Conservation (phyloP, 1,284 basidiomycete genomes). For the Ustilago tritici region DNA sequence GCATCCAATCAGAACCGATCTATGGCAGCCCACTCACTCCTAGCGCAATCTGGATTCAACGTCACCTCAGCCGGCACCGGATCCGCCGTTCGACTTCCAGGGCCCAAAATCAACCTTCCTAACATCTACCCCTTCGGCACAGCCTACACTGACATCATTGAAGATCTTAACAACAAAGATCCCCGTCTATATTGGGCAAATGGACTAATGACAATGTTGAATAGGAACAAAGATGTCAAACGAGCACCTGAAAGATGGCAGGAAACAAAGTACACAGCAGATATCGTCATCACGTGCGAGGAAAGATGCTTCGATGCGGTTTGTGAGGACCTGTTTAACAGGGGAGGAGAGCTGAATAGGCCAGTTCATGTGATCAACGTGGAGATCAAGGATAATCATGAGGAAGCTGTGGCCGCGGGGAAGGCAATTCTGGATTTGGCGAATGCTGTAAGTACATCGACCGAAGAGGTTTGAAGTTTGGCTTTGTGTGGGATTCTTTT, state of each 20-base stretch:
- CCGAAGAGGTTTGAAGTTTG: background rate
- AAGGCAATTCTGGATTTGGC: slow-evolving; percentile 95
- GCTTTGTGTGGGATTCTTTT: background rate
- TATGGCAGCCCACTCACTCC: slow-evolving; percentile 96
- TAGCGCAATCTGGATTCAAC: slow-evolving; percentile 85
- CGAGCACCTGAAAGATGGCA: slow-evolving; percentile 96
- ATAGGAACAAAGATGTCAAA: slow-evolving; percentile 93
- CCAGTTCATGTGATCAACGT: slow-evolving; percentile 97
- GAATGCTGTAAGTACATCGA: slow-evolving; percentile 77
- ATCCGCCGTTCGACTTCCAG: slow-evolving; percentile 94
- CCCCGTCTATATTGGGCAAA: slow-evolving; percentile 88
- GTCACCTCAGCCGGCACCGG: slow-evolving; percentile 97
- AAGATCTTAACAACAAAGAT: slow-evolving; percentile 90
- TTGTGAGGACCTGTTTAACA: slow-evolving; percentile 90
- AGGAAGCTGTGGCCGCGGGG: slow-evolving; percentile 95
- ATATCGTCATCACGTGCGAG: slow-evolving; percentile 98
- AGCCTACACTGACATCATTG: slow-evolving; percentile 96
- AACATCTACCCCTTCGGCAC: slow-evolving; percentile 98
- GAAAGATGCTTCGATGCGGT: slow-evolving; percentile 98
- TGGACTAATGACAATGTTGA: slow-evolving; percentile 95
- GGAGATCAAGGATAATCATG: slow-evolving; percentile 99
- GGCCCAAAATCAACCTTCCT: slow-evolving; percentile 94
- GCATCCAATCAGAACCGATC: slow-evolving; percentile 99
- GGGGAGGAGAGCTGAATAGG: slow-evolving; percentile 91
- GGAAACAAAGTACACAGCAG: slow-evolving; percentile 85